A percentile compares a stretch with the other conserved stretches of the same genome.
Evolutionary conservation across 2,329 filamentous ascomycete genomes (phyloP).

Genomic region (Macrophomina phaseolina): DNA sequence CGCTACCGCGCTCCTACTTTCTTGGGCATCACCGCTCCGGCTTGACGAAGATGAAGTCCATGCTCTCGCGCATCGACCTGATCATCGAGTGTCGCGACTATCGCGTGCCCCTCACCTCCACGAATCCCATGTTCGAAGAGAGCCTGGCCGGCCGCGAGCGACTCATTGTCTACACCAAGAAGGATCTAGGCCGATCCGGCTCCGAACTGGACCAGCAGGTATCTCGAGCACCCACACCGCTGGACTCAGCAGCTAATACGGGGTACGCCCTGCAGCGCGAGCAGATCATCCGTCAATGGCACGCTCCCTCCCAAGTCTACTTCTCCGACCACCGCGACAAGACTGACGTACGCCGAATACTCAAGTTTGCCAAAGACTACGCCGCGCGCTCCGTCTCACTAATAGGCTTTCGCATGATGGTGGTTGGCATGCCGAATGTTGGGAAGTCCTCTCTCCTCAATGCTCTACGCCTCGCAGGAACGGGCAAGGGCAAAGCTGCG

Average conservation of each 20-base stretch:
- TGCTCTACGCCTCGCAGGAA: conserved; percentile 73
- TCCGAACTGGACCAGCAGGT: conserved; percentile 33
- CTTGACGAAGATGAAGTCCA: conserved; percentile 78
- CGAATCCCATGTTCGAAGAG: conserved; percentile 87
- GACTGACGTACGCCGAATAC: conserved; percentile 53
- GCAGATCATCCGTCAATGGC: conserved; percentile 60
- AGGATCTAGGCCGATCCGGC: conserved; percentile 68
- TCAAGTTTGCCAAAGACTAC: conserved; percentile 58
- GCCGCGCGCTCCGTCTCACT: conserved; percentile 60
- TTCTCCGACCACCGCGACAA: conserved; percentile 58
- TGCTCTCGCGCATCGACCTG: conserved; percentile 81
- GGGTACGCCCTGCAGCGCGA: conserved; percentile 49
- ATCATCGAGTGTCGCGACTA: conserved; percentile 96
- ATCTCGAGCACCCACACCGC: background rate
- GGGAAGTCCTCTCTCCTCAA: conserved; percentile 97
- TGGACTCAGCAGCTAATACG: conserved; percentile 9
- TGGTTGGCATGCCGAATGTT: conserved; percentile 98
- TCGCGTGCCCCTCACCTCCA: conserved; percentile 84
- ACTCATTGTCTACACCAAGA: conserved; percentile 89
- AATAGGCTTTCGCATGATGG: conserved; percentile 82
- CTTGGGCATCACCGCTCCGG: conserved; percentile 89
- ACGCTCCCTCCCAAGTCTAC: conserved; percentile 56
- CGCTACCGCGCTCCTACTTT: conserved; percentile 88
- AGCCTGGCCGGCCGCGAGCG: conserved; percentile 74
- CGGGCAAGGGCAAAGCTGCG: conserved; percentile 73